Evolutionary conservation across 768 basidiomycete genomes (phyloP), one percentile per base, ranked within the genome.

Genomic region (Boletellus sp.): DNA sequence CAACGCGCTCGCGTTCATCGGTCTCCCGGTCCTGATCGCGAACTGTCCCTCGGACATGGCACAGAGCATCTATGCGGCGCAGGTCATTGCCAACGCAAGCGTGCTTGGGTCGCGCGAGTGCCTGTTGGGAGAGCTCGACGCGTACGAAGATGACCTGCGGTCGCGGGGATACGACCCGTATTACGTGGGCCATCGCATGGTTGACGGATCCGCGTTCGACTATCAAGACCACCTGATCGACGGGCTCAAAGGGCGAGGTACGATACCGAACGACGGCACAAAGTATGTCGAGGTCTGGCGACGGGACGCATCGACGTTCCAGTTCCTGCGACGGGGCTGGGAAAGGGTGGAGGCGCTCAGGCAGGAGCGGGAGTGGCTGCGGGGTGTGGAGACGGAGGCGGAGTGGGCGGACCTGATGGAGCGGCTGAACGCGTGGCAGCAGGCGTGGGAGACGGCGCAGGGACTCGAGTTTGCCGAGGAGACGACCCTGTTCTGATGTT

Each of bases 1-100:
- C 2, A 79, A 73, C 35, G 78, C 80, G 16, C 73, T 83, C 22
- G 71, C 78, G 5, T 80, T 83, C 64, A 67, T 82, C 50, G 79
- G 80, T 2, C 68, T 82, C 3, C 79, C 79, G 2, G 69, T 75
- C 4, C 60, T 69, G 42, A 73, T 78, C 33, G 65, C 72, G 6
- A 79, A 78, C 61, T 77, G 74, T 42, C 41, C 48, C 24, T 36
- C 32, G 9, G 24, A 17, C 7, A 19, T 41, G 12, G 79, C 79
- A 9, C 81, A 49, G 60, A 72, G 75, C 37, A 61, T 78, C 2
- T 75, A 78, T 53, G 65, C 67, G 12, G 69, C 74, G 1, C 73
- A 78, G 52, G 67, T 70, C 4, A 74, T 83, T 48, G 67, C 71
- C 3, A 68, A 78, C 43, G 65, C 70, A 4, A 58, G 58, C 20